phyloP scores from a whole-genome alignment of 129 eudicot species.

The Tanacetum coccineum region DNA sequence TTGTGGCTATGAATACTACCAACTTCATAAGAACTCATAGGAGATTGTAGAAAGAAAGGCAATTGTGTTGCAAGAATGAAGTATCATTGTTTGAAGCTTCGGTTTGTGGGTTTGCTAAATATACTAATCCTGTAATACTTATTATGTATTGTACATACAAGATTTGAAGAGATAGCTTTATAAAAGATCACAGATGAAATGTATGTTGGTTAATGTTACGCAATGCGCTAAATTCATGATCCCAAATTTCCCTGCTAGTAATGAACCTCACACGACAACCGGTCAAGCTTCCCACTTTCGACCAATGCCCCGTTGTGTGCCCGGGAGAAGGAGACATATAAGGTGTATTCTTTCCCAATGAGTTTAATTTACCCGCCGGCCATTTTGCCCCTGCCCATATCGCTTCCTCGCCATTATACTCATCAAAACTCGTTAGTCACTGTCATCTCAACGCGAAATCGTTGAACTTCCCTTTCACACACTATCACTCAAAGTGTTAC shows the following conservation, averaged over 20 bases:
- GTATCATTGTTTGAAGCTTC: constrained; percentile 3
- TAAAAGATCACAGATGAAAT: constrained; percentile 3
- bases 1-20: constrained; percentile 66
- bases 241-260: not conserved
- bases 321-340: no score
- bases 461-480: no score
- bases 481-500: no score
- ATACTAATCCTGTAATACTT: not conserved
- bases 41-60: constrained; percentile 45
- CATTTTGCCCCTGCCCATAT: no score
- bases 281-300: no score
- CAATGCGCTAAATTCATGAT: not conserved
- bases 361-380: no score
- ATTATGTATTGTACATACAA: constrained; percentile 20
- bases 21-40: constrained; percentile 91
- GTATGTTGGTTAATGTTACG: not conserved
- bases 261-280: no score
- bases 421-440: no score
- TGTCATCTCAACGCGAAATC: no score
- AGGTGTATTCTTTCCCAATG: no score
- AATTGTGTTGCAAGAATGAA: constrained; percentile 10
- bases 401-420: no score
- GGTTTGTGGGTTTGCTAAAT: not conserved
- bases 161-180: not conserved
- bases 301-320: no score